Percentiles rank a stretch among this genome's conserved stretches.
phyloP scores from a whole-genome alignment of 345 rosid species.

The Raphanus sativus region DNA sequence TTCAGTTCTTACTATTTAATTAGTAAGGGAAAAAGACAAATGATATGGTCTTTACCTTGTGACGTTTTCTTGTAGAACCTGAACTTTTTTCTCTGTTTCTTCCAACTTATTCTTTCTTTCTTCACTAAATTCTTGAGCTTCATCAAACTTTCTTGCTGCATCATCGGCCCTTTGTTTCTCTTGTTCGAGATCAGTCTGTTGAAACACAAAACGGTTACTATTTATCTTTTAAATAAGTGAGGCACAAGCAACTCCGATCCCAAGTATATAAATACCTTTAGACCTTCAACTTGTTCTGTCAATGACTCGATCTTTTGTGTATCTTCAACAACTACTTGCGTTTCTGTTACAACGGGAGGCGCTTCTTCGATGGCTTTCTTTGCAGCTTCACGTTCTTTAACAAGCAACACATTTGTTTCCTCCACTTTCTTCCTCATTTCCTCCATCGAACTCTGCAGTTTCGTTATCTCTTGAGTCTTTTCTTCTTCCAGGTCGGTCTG shows the following conservation, averaged over 20 bases:
- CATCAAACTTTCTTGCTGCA: constrained; percentile 51
- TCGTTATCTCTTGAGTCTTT: constrained; percentile 52
- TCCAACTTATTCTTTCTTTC: constrained; percentile 56
- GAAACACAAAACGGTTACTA: constrained; percentile 4
- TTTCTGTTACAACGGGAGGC: constrained; percentile 59
- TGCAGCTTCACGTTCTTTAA: constrained; percentile 55
- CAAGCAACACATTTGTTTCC: constrained; percentile 49
- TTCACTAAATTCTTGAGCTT: constrained; percentile 51
- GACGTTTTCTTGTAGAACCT: constrained; percentile 67
- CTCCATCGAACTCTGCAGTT: constrained; percentile 51
- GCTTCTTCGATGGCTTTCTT: constrained; percentile 56
- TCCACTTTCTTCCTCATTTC: constrained; percentile 54
- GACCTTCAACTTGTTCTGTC: constrained; percentile 53
- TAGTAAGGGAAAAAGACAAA: neutral
- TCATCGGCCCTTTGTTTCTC: constrained; percentile 69
- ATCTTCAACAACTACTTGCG: constrained; percentile 65
- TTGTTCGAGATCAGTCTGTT: constrained; percentile 53
- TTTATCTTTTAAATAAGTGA: neutral
- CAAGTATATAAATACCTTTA: constrained; percentile 45
- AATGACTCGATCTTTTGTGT: constrained; percentile 53
- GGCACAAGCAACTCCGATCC: neutral
- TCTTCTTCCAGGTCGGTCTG: constrained; percentile 56
- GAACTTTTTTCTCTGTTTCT: constrained; percentile 71
- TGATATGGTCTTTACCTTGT: constrained; percentile 47
- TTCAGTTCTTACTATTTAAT: neutral